phyloP scores from a whole-genome alignment of 2,329 filamentous ascomycete species.

The Chaetoscypha palmicola region DNA sequence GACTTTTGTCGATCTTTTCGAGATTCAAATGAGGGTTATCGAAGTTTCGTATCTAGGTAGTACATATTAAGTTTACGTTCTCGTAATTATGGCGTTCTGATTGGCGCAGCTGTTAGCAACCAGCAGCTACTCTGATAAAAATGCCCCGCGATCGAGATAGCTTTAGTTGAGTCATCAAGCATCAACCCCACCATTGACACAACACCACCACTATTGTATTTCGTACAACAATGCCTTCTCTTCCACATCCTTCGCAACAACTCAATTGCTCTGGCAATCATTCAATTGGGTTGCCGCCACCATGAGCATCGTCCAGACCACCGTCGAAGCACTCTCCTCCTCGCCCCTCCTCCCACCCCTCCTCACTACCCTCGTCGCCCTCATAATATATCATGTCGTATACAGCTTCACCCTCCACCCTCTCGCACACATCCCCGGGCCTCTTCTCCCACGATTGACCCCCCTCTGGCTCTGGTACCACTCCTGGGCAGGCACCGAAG shows the following conservation, averaged over 20 bases:
- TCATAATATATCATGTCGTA: constrained; percentile 18
- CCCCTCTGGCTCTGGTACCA: constrained; percentile 32
- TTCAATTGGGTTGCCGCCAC: not conserved
- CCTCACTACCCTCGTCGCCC: not conserved
- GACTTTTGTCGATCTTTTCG: too few species aligned
- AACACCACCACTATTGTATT: not conserved
- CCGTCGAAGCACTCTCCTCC: not conserved
- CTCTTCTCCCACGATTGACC: constrained; percentile 30
- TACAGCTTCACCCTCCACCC: constrained; percentile 35
- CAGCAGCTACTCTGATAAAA: not conserved
- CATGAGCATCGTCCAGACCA: not conserved
- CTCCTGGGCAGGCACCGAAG: constrained; percentile 33
- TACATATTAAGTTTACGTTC: too few species aligned
- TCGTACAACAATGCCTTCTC: not conserved
- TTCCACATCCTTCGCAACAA: not conserved
- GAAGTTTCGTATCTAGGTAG: too few species aligned
- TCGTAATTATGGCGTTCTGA: not conserved
- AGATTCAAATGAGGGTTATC: too few species aligned
- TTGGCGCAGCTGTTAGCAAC: not conserved
- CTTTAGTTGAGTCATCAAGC: not conserved
- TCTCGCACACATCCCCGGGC: constrained; percentile 35
- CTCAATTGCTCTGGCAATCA: not conserved
- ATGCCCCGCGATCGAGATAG: not conserved
- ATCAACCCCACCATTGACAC: not conserved
- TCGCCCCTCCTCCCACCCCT: not conserved